These are phyloP conservation scores for Trypethelium eluteriae DNA, from an alignment of 495 filamentous ascomycete species.

Conservation along the genomic window DNA sequence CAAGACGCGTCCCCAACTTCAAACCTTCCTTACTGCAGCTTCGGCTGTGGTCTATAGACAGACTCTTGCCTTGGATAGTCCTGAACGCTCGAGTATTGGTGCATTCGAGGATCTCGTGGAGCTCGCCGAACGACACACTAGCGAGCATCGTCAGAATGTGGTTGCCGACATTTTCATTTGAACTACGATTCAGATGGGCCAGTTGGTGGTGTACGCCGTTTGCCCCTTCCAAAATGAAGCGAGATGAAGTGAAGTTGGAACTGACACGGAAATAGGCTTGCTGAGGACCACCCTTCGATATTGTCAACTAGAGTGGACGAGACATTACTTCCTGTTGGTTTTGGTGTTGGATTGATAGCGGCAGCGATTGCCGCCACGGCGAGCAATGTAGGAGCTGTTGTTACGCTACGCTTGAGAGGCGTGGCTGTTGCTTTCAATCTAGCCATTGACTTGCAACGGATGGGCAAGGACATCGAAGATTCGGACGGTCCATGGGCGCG, in stretches of 20 bases:
- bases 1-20: constrained; percentile 17
- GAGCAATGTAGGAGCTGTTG: constrained; percentile 12
- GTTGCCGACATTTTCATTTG: constrained; percentile 17
- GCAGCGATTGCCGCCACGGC: constrained; percentile 18
- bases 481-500: constrained; percentile 18
- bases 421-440: constrained; percentile 16
- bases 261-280: constrained; percentile 11
- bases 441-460: constrained; percentile 16
- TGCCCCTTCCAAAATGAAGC: neutral
- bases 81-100: constrained; percentile 13
- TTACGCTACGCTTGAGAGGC: constrained; percentile 15
- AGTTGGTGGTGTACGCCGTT: constrained; percentile 13
- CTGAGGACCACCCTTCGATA: constrained; percentile 16
- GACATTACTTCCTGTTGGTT: constrained; percentile 15
- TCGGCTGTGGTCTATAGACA: constrained; percentile 14
- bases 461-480: constrained; percentile 16
- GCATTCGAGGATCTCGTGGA: constrained; percentile 19
- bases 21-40: constrained; percentile 16
- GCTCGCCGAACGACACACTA: constrained; percentile 18
- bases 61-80: constrained; percentile 10
- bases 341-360: constrained; percentile 17
- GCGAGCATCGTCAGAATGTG: constrained; percentile 15
- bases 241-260: neutral
- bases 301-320: neutral
- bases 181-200: constrained; percentile 19